Percentiles rank a stretch among this genome's conserved stretches.
These are phyloP conservation scores for Coniella lustricola DNA, from an alignment of 2,329 filamentous ascomycete genomes.

Conservation along the genomic window DNA sequence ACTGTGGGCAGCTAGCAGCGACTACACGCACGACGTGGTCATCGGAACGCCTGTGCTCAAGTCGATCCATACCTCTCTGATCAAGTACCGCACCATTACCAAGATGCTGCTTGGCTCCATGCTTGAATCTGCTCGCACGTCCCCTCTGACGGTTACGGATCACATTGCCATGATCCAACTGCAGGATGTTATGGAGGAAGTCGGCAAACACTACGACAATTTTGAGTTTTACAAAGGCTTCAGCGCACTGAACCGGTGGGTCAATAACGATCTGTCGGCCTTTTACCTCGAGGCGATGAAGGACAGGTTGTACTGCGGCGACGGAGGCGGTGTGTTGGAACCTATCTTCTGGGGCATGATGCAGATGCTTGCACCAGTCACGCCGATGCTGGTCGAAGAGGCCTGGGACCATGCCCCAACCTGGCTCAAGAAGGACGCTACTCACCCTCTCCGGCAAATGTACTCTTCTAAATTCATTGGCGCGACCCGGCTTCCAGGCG, in stretches of 20 bases:
- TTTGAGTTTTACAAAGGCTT: slow-evolving; percentile 81
- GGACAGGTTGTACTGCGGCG: slow-evolving; percentile 82
- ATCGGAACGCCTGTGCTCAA: slow-evolving; percentile 73
- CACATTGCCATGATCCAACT: slow-evolving; percentile 74
- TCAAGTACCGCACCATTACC: slow-evolving; percentile 84
- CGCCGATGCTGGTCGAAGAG: slow-evolving; percentile 80
- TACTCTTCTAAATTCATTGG: slow-evolving; percentile 39
- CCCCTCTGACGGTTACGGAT: slow-evolving; percentile 55
- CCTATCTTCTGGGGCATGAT: slow-evolving; percentile 66
- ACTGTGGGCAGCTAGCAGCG: slow-evolving; percentile 84
- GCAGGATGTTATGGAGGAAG: slow-evolving; percentile 54
- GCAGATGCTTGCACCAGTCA: slow-evolving; percentile 73
- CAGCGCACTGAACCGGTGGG: slow-evolving; percentile 69
- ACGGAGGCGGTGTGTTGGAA: slow-evolving; percentile 56
- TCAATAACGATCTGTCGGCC: slow-evolving; percentile 75
- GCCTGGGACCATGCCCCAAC: slow-evolving; percentile 72
- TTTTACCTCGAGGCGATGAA: slow-evolving; percentile 94
- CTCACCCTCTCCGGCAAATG: slow-evolving; percentile 40
- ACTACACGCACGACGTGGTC: slow-evolving; percentile 82
- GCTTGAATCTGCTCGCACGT: slow-evolving; percentile 43
- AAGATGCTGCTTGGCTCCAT: slow-evolving; percentile 83
- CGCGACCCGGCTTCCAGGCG: slow-evolving; percentile 29
- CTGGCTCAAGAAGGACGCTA: slow-evolving; percentile 44
- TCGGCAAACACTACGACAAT: slow-evolving; percentile 57
- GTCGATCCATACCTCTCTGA: slow-evolving; percentile 65